Evolutionary conservation across 352 stramenopile genomes (phyloP).

Genomic region (Pythium monospermum): DNA sequence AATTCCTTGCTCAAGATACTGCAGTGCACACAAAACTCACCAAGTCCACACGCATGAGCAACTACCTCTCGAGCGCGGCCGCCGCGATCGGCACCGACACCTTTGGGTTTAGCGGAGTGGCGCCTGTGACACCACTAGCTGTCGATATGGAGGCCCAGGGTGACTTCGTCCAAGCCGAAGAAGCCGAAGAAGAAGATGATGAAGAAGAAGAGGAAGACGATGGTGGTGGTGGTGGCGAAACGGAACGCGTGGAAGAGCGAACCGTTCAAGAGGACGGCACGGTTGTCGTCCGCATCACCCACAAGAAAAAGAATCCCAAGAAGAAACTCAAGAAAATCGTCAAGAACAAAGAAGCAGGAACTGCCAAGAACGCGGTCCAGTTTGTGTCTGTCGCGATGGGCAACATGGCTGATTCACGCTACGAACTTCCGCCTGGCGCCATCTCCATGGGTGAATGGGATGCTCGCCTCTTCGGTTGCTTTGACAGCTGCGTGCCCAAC

Average conservation of each 20-base stretch:
- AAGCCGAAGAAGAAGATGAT: too few species aligned
- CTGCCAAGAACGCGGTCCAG: not conserved
- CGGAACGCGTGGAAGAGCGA: too few species aligned
- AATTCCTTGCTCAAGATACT: too few species aligned
- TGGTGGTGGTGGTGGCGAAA: too few species aligned
- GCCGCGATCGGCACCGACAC: too few species aligned
- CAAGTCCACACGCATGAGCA: too few species aligned
- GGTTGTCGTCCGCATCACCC: not conserved
- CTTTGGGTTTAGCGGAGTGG: too few species aligned
- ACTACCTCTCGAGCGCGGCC: too few species aligned
- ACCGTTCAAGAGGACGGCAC: not conserved
- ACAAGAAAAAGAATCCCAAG: not conserved
- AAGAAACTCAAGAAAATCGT: not conserved
- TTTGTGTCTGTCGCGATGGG: not conserved
- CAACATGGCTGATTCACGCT: not conserved
- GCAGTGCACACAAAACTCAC: too few species aligned
- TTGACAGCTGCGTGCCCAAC: slow-evolving; percentile 18
- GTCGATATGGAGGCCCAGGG: too few species aligned
- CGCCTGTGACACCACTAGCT: too few species aligned
- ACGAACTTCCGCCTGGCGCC: not conserved
- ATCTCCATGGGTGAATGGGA: slow-evolving; percentile 13
- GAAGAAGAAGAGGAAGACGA: not conserved
- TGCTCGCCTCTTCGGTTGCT: slow-evolving; percentile 17
- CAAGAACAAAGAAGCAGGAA: not conserved
- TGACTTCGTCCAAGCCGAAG: too few species aligned